Evolutionary conservation across 805 yeast genomes (phyloP).

Genomic region (Candida sanyiensis): DNA sequence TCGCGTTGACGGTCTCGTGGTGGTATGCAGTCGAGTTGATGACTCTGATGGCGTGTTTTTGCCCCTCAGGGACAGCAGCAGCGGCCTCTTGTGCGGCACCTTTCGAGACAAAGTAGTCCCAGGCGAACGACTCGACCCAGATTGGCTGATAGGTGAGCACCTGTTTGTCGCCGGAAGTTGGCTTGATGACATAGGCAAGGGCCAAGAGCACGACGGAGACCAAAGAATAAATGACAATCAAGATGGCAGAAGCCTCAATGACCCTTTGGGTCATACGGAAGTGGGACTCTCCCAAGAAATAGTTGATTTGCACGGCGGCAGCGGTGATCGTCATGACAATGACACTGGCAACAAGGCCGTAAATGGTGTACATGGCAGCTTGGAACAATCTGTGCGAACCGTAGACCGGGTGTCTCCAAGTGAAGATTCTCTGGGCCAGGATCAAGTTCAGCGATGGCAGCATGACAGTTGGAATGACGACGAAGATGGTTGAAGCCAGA

Average conservation of each 20-base stretch:
- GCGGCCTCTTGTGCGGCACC: conserved; percentile 44
- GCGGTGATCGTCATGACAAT: conserved; percentile 63
- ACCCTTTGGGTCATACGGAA: conserved; percentile 50
- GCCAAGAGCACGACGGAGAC: conserved; percentile 46
- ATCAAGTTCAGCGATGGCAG: conserved; percentile 56
- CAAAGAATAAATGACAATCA: conserved; percentile 47
- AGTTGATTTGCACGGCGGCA: conserved; percentile 52
- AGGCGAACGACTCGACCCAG: conserved; percentile 65
- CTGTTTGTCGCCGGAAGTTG: conserved; percentile 46
- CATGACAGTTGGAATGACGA: conserved; percentile 53
- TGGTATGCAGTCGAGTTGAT: conserved; percentile 51
- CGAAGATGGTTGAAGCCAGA: conserved; percentile 49
- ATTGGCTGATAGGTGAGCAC: conserved; percentile 63
- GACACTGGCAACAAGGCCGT: conserved; percentile 48
- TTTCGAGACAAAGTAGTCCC: conserved; percentile 53
- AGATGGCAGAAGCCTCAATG: conserved; percentile 44
- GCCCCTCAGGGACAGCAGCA: conserved; percentile 28
- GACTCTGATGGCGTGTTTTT: conserved; percentile 46
- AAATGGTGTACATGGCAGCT: conserved; percentile 43
- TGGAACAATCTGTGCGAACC: conserved; percentile 50
- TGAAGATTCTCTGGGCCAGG: conserved; percentile 65
- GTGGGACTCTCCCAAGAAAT: conserved; percentile 41
- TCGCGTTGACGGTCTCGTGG: conserved; percentile 27
- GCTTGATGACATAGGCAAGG: conserved; percentile 48
- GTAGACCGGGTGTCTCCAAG: conserved; percentile 72